Percentiles rank a stretch among this genome's conserved stretches.
phyloP scores from a whole-genome alignment of 441 rosid genomes.

The Oxalis stricta region DNA sequence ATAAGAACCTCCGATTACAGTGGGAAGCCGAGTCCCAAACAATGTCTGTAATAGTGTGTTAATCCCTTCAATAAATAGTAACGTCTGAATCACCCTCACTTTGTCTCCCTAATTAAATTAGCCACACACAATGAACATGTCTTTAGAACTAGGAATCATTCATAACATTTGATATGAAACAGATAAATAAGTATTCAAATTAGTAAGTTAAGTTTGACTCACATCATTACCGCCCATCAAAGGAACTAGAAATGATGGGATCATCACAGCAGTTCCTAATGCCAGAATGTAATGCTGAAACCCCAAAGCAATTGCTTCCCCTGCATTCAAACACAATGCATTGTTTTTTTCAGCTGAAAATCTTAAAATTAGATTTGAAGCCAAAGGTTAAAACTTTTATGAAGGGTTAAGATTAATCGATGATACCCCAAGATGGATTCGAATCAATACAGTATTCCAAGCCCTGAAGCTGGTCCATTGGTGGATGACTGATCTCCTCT shows the following conservation, averaged over 20 bases:
- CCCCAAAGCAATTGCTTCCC: conserved; percentile 88
- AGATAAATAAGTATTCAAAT: too few species aligned
- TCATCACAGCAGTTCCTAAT: conserved; percentile 97
- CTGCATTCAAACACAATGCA: conserved; percentile 35
- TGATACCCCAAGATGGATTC: conserved; percentile 92
- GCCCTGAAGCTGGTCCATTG: conserved; percentile 99
- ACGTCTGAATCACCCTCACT: conserved; percentile 91
- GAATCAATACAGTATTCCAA: conserved; percentile 98
- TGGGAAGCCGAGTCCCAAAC: conserved; percentile 87
- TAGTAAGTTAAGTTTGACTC: too few species aligned
- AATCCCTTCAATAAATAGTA: conserved; percentile 83
- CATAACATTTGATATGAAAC: too few species aligned
- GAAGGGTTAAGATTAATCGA: neutral
- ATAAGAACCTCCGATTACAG: conserved; percentile 94
- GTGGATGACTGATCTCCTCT: conserved; percentile 83
- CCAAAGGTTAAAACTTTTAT: neutral
- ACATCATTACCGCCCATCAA: conserved; percentile 93
- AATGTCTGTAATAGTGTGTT: conserved; percentile 87
- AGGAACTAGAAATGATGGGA: conserved; percentile 95
- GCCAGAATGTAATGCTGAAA: conserved; percentile 96
- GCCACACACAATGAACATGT: too few species aligned
- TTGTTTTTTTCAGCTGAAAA: too few species aligned
- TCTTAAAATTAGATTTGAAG: neutral
- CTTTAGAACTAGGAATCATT: neutral
- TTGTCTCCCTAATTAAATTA: conserved; percentile 88